phyloP scores from a whole-genome alignment of 352 stramenopile species.

The Phytophthora podocarpi region DNA sequence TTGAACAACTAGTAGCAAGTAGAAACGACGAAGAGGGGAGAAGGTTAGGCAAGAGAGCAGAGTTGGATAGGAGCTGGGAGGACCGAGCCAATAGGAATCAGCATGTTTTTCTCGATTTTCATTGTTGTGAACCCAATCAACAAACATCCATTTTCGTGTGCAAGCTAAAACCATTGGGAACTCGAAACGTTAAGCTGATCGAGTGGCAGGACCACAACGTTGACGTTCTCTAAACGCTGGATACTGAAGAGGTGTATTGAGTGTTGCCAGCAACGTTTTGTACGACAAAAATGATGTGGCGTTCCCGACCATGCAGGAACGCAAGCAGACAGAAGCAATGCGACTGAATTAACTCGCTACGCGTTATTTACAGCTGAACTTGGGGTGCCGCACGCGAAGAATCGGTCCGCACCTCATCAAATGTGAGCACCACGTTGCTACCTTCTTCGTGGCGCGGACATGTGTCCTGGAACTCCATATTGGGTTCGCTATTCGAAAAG shows the following conservation, averaged over 20 bases:
- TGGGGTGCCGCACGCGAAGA: constrained; percentile 21
- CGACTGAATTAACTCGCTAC: constrained; percentile 8
- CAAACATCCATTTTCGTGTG: constrained; percentile 10
- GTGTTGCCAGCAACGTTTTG: neutral
- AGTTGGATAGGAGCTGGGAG: neutral
- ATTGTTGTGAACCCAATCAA: constrained; percentile 21
- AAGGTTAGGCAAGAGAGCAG: constrained; percentile 15
- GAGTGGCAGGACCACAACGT: too few relatives aligned
- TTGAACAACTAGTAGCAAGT: constrained; percentile 36
- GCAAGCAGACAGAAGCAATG: neutral
- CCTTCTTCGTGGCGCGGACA: constrained; percentile 15
- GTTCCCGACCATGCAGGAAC: neutral
- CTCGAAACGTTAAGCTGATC: too few relatives aligned
- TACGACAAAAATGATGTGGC: constrained; percentile 13
- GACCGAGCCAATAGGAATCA: constrained; percentile 14
- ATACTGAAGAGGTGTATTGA: too few relatives aligned
- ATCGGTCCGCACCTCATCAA: constrained; percentile 24
- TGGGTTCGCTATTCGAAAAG: constrained; percentile 28
- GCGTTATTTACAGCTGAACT: constrained; percentile 38
- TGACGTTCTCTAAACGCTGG: too few relatives aligned
- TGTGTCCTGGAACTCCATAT: constrained; percentile 35
- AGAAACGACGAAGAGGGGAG: constrained; percentile 4
- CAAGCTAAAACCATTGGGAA: too few relatives aligned
- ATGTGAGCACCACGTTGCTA: constrained; percentile 35
- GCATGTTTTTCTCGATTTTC: constrained; percentile 27